Evolutionary conservation across 140 eudicot genomes (phyloP), one percentile per base, ranked within the genome.

Genomic region (Oenanthe javanica): DNA sequence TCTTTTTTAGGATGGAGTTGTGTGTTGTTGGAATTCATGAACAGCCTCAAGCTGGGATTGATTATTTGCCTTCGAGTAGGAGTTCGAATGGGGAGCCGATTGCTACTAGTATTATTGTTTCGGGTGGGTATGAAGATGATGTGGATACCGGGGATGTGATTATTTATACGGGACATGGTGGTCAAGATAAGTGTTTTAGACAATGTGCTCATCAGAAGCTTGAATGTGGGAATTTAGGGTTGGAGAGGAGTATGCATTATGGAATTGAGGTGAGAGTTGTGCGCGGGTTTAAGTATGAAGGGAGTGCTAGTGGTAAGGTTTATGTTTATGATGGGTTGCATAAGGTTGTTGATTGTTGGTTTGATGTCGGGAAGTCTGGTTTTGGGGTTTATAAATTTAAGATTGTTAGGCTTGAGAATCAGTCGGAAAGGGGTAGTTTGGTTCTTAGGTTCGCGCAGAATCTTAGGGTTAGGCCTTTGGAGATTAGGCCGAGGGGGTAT

Each of bases 81-180:
- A 94, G 97, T 85, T 85, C 93, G 25, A 91, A 90, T 46, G 90
- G 96, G 43, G 98, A 91, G 82, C 96, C 97, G 0, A 90, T 94
- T 81, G 97, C 98, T 0, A 94, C 98, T 6, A 94, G 98, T 81
- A 82, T 94, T 0, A 89, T 91, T 52, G 94, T 89, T 59, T 94
- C 97, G 0, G 98, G 98, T 57, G 98, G 98, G 18, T 94, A 94
- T 55, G 98, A 94, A 48, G 98, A 94, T n/a, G 96, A 94, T 64
- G 98, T 88, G 69, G 98, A 94, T 80, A 25, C 73, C 9, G 73
- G 73, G 45, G 73, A 67, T 67, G 73, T 67, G 45, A 84, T 94
- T 5, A 78, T 94, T 0, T 94, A 94, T 52, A 92, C 98, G 1
- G 98, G 98, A 6, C 98, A 67, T 36, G 73, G 73, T 67, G 73